A percentile compares a stretch with the other conserved stretches of the same genome.
Conservation (phyloP, 2,329 filamentous ascomycete species). For the Thielaviopsis cerberus region DNA sequence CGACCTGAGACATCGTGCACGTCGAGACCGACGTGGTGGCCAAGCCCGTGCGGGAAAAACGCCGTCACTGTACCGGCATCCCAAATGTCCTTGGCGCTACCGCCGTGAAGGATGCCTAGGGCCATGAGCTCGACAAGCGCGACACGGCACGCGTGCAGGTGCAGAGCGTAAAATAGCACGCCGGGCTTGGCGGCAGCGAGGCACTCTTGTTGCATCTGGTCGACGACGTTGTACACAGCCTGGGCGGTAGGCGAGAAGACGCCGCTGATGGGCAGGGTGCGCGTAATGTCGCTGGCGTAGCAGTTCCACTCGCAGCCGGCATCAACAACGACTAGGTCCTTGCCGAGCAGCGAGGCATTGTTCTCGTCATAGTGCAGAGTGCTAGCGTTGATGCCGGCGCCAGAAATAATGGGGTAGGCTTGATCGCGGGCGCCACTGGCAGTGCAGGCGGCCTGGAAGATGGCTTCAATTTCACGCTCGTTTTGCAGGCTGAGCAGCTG, state of each 20-base stretch:
- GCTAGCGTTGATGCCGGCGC: conserved; percentile 61
- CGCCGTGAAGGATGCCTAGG: conserved; percentile 53
- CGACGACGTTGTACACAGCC: conserved; percentile 59
- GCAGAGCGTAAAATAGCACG: conserved; percentile 50
- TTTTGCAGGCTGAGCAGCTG: conserved; percentile 45
- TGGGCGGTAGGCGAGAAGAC: conserved; percentile 48
- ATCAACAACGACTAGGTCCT: conserved; percentile 65
- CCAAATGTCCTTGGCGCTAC: conserved; percentile 34
- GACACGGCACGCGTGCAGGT: conserved; percentile 53
- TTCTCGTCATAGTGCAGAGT: conserved; percentile 79
- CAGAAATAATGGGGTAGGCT: conserved; percentile 79
- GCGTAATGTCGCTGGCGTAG: conserved; percentile 80
- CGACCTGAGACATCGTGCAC: conserved; percentile 38
- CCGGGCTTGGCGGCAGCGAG: conserved; percentile 52
- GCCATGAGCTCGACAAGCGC: conserved; percentile 51
- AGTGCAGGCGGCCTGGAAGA: conserved; percentile 56
- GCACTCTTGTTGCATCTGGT: conserved; percentile 62
- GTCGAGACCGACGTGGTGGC: conserved; percentile 48
- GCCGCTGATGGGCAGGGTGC: conserved; percentile 64
- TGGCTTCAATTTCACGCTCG: conserved; percentile 68
- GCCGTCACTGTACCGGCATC: conserved; percentile 34
- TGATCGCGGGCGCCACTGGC: conserved; percentile 55
- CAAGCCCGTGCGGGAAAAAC: conserved; percentile 49
- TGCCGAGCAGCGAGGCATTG: conserved; percentile 47
- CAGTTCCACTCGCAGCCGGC: conserved; percentile 70